Base-by-base conservation (phyloP, 2,329 filamentous ascomycete genomes). In the Aspergillus fumigatus region DNA sequence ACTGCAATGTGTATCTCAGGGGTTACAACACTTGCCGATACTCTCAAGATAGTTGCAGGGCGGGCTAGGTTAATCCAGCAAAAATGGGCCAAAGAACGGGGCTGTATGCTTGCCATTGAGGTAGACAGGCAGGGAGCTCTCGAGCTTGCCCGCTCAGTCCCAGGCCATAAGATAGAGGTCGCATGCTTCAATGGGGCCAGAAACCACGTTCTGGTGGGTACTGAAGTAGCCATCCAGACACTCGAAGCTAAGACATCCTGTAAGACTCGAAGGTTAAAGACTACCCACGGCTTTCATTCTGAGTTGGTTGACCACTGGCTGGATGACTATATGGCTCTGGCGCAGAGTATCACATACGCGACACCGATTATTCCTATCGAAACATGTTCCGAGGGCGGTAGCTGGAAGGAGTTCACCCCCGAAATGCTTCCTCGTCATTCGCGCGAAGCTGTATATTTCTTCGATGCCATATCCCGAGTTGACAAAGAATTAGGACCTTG, bases 251-350 rank as follows among this genome's bases (percentile, higher is more conserved):
- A 48, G 8, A 19, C 35, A 5, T 21, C 50, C 14, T 55, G 72
- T 45, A 71, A 63, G 50, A 53, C 7, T 25, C 78, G 78, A 62
- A 63, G 59, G 3, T 72, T 82, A 0, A 69, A 75, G 11, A 76
- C 79, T 1, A 77, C 78, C 0, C 73, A 82, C 54, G 79, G 76
- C 0, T 82, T 80, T 61, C 80, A 82, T 59, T 81, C 74, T 0
- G 50, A 56, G 0, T 69, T 81, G 0, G 73, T 77, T 0, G 77
- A 81, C 0, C 50, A 55, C 0, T 48, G 80, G 0, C 54, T 69
- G 7, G 17, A 48, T 0, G 40, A 60, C 0, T 62, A 78, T 1
- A 61, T 63, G 14, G 25, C 62, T 4, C 19, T 73, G 2, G 73
- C 61, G 0, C 48, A 60, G 1, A 57, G 26, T 0, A 9, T 79